These are phyloP conservation scores for Aspergillus pseudotamarii DNA, from an alignment of 2,329 filamentous ascomycete genomes.

Conservation along the genomic window DNA sequence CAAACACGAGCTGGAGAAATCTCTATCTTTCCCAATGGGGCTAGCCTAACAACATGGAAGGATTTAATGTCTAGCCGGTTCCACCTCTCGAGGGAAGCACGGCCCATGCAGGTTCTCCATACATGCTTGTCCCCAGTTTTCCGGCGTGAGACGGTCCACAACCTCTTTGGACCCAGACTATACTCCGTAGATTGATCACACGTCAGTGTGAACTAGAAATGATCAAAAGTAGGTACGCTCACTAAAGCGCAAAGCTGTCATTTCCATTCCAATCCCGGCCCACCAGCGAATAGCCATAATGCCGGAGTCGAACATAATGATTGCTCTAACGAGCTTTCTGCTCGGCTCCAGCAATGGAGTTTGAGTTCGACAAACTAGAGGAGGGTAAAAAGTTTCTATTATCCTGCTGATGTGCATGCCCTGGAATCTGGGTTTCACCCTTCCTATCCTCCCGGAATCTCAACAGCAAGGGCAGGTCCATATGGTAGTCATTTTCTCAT, in stretches of 20 bases:
- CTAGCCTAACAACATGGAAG: background rate
- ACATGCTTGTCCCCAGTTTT: background rate
- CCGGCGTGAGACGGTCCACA: constrained; percentile 6
- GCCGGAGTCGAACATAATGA: constrained; percentile 2
- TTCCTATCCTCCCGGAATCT: background rate
- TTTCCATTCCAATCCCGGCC: constrained; percentile 4
- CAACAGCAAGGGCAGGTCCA: constrained; percentile 3
- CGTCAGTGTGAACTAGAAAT: background rate
- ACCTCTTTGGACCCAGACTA: constrained; percentile 3
- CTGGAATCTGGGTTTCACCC: too few species aligned
- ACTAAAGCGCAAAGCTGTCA: constrained; percentile 2
- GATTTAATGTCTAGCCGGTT: background rate
- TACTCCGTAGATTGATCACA: background rate
- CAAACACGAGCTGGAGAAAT: background rate
- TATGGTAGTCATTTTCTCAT: constrained; percentile 1
- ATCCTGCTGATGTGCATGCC: too few species aligned
- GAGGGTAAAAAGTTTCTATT: too few species aligned
- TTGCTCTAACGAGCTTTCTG: constrained; percentile 1
- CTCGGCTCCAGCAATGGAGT: too few species aligned
- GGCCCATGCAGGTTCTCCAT: background rate
- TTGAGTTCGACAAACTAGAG: too few species aligned
- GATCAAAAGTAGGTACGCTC: background rate
- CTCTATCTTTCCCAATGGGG: background rate
- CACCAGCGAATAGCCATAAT: constrained; percentile 3
- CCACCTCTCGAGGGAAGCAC: background rate